Base-by-base conservation (phyloP, 2,329 filamentous ascomycete genomes). In the Cercospora sp. region DNA sequence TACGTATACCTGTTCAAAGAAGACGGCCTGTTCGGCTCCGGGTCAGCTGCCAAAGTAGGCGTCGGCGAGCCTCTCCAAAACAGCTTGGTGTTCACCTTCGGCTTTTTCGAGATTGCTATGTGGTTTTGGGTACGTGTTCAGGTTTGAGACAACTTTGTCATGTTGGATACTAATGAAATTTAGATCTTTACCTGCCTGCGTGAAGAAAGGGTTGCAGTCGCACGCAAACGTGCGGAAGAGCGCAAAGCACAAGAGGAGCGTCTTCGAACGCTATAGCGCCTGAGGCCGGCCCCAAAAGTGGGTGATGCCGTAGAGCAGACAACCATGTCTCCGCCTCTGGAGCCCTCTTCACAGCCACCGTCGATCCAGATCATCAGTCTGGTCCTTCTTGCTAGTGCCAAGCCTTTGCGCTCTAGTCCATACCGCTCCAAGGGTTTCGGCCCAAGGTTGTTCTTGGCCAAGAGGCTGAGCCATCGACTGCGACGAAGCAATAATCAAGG, bases 31-130 rank as follows among this genome's bases (percentile, higher is more conserved):
- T 79, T 81, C 53, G 80, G 78, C 45, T 53, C 65, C 48, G 60
- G 67, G 28, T 64, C 66, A 2, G 71, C 64, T n/a, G 73, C 73
- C 9, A 70, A 70, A 42, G 68, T 65, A 63, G 77, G 69, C 40
- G 63, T 77, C 68, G 84, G 77, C 60, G 90, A 93, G 70, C 86
- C 87, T 26, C 80, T 97, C 74, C 93, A 94, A 82, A 97, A 96
- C 78, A 87, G 92, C 61, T 83, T 97, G 48, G 88, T 97, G 48
- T 96, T 97, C 77, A 89, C 91, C 0, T 95, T 93, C 80, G 89
- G 88, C 8, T 95, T 97, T 75, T 77, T 97, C 76, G 94, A 97
- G 83, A 87, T 92, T 78, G 84, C 92, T 72, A 86, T 87, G 69
- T 97, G 93, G 92, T 93, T 97, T 79, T 97, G 93, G 93, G 88